Evolutionary conservation across 257 asterid species (phyloP), one percentile per base, ranked within the genome.

Genomic region (Plantago ovata): DNA sequence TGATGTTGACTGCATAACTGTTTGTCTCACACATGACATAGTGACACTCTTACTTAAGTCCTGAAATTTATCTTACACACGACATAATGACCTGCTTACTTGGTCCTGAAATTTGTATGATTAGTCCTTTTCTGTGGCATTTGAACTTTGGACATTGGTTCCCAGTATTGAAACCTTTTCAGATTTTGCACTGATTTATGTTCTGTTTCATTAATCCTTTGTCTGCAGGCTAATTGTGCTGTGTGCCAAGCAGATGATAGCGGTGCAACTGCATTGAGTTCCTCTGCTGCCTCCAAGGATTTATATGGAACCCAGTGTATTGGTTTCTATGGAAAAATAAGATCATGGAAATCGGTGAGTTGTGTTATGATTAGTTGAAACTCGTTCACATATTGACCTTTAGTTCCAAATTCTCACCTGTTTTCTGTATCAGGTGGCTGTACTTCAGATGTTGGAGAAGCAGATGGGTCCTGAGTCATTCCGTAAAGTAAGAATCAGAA

Each of bases 391-490:
- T 48, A 53, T 38, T 42, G 12, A 42, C 52, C 18, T 45, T 58
- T 15, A 53, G 41, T 42, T 69, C 14, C 66, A 56, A 49, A 45
- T 60, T 61, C 45, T 18, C 20, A 54, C 21, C 53, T 39, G 9
- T 58, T 42, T 50, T 67, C 20, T 72, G 45, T 44, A 61, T 56
- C 63, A 93, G 99, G 95, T 93, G 71, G 97, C 97, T 20, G 75
- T 93, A 64, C 95, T 93, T 65, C 99, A 93, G 75, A 93, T 93
- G 97, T 69, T 93, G 75, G 99, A 93, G 74, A 93, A 93, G 69
- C 99, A 93, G 79, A 93, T 93, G 99, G 99, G 99, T 65, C 99
- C 99, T 3, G 99, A 93, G 84, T 76, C 97, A 41, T 93, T 93
- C 57, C 89, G 99, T 46, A 93, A 88, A 79, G 99, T 93, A 78